Percentiles rank a stretch among this genome's conserved stretches.
These are phyloP conservation scores for Polytolypa hystricis DNA, from an alignment of 2,329 filamentous ascomycete genomes.

Conservation along the genomic window DNA sequence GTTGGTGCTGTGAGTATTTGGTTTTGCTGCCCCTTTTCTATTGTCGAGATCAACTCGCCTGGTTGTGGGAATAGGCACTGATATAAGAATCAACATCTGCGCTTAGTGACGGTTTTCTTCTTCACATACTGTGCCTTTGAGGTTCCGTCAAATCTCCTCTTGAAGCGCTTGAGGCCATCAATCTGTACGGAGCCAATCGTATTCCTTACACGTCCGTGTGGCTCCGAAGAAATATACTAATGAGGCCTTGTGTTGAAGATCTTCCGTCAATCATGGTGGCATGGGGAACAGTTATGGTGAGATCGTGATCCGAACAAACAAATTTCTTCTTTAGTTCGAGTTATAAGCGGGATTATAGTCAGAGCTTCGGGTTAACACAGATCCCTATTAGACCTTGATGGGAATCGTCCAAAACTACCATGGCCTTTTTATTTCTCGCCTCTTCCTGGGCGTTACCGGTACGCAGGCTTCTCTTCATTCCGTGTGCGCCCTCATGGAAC, in stretches of 20 bases:
- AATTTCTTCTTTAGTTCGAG: too few relatives aligned
- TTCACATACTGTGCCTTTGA: conserved; percentile 17
- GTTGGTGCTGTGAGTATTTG: conserved; percentile 14
- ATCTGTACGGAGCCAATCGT: too few relatives aligned
- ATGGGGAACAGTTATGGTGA: conserved; percentile 39
- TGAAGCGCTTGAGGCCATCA: conserved; percentile 20
- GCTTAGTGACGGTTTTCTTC: conserved; percentile 16
- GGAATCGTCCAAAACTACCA: conserved; percentile 37
- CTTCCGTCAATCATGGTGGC: conserved; percentile 23
- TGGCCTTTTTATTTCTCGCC: conserved; percentile 36
- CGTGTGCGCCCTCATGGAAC: background rate
- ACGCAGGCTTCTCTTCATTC: conserved; percentile 1
- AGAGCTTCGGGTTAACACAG: background rate
- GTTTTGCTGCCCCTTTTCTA: too few relatives aligned
- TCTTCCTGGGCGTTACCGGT: conserved; percentile 34
- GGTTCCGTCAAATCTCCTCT: conserved; percentile 19
- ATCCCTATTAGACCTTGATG: conserved; percentile 32
- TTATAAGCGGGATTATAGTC: background rate
- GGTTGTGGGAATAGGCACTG: background rate
- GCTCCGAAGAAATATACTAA: background rate
- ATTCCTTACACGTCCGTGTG: background rate
- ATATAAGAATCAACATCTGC: conserved; percentile 2
- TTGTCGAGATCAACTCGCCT: background rate
- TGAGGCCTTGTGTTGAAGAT: too few relatives aligned
- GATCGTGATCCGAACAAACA: conserved; percentile 4